Conservation (phyloP, 2,329 filamentous ascomycete species). For the Pestalotiopsis sp. region DNA sequence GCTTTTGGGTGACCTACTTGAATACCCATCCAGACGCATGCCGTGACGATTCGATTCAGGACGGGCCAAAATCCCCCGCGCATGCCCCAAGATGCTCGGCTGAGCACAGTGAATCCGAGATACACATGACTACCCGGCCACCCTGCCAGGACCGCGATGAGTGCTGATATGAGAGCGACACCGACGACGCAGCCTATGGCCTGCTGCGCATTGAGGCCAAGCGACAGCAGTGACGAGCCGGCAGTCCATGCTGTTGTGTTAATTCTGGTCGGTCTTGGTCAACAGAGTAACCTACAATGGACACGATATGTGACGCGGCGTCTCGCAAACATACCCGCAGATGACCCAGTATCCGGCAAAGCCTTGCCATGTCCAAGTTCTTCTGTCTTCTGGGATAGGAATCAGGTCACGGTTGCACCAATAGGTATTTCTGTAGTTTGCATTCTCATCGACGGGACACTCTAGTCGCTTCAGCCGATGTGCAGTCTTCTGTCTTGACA, state of each 20-base stretch:
- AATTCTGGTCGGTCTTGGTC: not conserved
- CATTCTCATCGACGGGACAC: conserved; percentile 25
- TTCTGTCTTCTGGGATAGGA: conserved; percentile 28
- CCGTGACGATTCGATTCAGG: conserved; percentile 33
- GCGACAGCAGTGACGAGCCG: conserved; percentile 27
- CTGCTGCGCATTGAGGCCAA: conserved; percentile 32
- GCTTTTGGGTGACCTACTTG: conserved; percentile 17
- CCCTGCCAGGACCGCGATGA: conserved; percentile 35
- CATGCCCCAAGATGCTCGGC: conserved; percentile 27
- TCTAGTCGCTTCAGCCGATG: conserved; percentile 8
- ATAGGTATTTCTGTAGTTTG: conserved; percentile 32
- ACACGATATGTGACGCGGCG: conserved; percentile 4
- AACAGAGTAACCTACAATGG: not conserved
- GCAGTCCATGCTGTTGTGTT: conserved; percentile 24
- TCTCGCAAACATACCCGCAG: conserved; percentile 21
- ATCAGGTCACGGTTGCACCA: conserved; percentile 37
- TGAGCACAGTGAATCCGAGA: conserved; percentile 36
- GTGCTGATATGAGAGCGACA: conserved; percentile 32
- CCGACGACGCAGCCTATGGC: conserved; percentile 34
- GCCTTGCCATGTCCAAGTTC: conserved; percentile 33
- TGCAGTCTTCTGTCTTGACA: conserved; percentile 13
- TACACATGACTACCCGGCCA: conserved; percentile 37
- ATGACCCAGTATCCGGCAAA: conserved; percentile 34
- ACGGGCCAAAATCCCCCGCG: conserved; percentile 35
- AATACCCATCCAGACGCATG: conserved; percentile 35